Evolutionary conservation across 1,284 basidiomycete genomes (phyloP), one percentile per base, ranked within the genome.

Genomic region (Fomitopsis palustris): DNA sequence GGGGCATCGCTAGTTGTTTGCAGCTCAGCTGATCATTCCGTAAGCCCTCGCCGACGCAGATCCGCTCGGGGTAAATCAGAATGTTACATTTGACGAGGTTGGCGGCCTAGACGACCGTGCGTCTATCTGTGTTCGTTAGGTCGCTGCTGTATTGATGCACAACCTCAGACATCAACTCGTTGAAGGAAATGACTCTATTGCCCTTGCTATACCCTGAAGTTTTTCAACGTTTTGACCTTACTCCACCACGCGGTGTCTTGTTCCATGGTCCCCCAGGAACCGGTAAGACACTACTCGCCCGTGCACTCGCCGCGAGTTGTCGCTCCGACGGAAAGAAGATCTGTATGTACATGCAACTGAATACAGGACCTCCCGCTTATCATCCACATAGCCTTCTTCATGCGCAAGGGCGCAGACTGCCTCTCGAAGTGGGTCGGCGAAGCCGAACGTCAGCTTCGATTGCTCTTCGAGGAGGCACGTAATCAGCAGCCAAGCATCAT

Each of bases 361-460:
- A 29, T 51, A 19, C 52, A 55, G 10, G 10, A 21, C 8, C 27
- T 41, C 10, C 52, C 53, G 56, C 35, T 49, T 21, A 54, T 21
- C 61, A 29, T 45, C 41, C 56, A 19, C 57, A 51, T 42, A 95
- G 93, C 95, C 2, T 99, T 99, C 80, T 99, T 98, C 81, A 99
- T 99, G 97, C 92, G 97, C 54, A 99, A 99, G 76, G 97, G 97
- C 41, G 97, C 97, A 23, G 97, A 99, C 74, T 95, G 93, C 66
- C 81, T 99, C 27, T 97, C 95, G 7, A 99, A 99, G 77, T 99
- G 97, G 97, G 96, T 99, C 12, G 97, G 97, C 60, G 97, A 99
- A 76, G 97, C 97, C 2, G 97, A 99, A 71, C 87, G 97, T 3
- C 97, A 99, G 73, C 82, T 99, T 6, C 87, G 97, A 1, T 82